Evolutionary conservation across 768 basidiomycete genomes (phyloP), one percentile per base, ranked within the genome.

Genomic region (Tylopilus felleus): DNA sequence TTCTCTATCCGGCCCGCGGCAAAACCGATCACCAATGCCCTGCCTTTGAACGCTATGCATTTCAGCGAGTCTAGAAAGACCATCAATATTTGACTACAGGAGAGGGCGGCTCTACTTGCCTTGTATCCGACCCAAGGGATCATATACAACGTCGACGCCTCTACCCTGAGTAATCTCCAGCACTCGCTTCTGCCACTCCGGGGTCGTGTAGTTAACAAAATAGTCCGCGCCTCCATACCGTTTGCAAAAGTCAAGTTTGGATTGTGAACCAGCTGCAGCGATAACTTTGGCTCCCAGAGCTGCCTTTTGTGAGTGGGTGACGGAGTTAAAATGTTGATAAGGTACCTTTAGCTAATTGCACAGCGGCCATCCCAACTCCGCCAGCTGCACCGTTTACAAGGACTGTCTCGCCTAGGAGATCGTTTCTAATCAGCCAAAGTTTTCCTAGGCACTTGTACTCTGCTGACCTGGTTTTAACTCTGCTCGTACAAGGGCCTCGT

Each of bases 331-430:
- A 31, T 31, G 14, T 9, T 5, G 17, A 13, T 23, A 66, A 35
- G 33, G 45, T 10, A 90, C 92, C 85, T 80, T 97, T 97, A 21
- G 93, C 95, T 49, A 98, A 79, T 66, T 98, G 96, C 17, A 94
- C 84, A 8, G 96, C 95, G 6, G 86, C 85, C 47, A 96, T 84
- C 0, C 95, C 95, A 5, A 98, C 94, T 13, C 94, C 96, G 4
- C 96, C 96, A 1, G 95, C 96, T n/a, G 91, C 90, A 8, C 93
- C 96, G 47, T 93, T 92, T 5, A 98, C 86, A 3, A 99, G 82
- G 4, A 97, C 82, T 82, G 88, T 93, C 73, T 98, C 96, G 21
- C 89, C 90, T 89, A 46, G 8, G 31, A 39, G 43, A 16, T 43
- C 49, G 19, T 23, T 25, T 27, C 27, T 21, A 36, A 49, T 60